These are phyloP conservation scores for Lecanoromycetidae sp. DNA, from an alignment of 2,329 filamentous ascomycete genomes.

Conservation along the genomic window DNA sequence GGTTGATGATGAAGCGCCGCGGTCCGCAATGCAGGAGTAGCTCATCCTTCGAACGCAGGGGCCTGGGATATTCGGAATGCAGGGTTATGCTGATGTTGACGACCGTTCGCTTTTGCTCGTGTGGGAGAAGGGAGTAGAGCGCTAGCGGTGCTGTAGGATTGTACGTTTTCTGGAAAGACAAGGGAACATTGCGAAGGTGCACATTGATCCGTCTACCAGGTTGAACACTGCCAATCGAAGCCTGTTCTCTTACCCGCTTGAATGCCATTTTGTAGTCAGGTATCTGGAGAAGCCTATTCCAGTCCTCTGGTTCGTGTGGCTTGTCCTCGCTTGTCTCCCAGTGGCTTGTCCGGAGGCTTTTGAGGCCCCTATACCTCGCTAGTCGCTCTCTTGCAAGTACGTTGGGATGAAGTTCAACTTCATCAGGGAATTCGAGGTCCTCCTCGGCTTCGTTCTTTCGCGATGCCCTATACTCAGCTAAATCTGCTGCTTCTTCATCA, in stretches of 20 bases:
- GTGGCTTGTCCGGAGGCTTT: conserved; percentile 72
- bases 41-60: conserved; percentile 84
- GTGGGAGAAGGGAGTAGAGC: conserved; percentile 75
- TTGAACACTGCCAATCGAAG: conserved; percentile 73
- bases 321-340: conserved; percentile 87
- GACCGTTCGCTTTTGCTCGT: conserved; percentile 87
- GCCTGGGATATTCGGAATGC: conserved; percentile 59
- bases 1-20: conserved; percentile 74
- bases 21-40: conserved; percentile 85
- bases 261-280: conserved; percentile 81
- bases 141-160: conserved; percentile 50
- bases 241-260: conserved; percentile 65
- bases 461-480: conserved; percentile 67
- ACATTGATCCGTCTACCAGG: conserved; percentile 75
- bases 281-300: conserved; percentile 73
- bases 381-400: conserved; percentile 77
- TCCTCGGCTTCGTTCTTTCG: conserved; percentile 74
- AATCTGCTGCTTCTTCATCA: conserved; percentile 70
- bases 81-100: conserved; percentile 85
- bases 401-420: conserved; percentile 85
- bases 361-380: conserved; percentile 76
- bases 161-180: conserved; percentile 42
- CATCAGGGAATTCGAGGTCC: conserved; percentile 90
- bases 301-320: conserved; percentile 78
- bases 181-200: conserved; percentile 52